Evolutionary conservation across 805 yeast genomes (phyloP), one percentile per base, ranked within the genome.

Genomic region (Groenewaldozyma tartarivorans): DNA sequence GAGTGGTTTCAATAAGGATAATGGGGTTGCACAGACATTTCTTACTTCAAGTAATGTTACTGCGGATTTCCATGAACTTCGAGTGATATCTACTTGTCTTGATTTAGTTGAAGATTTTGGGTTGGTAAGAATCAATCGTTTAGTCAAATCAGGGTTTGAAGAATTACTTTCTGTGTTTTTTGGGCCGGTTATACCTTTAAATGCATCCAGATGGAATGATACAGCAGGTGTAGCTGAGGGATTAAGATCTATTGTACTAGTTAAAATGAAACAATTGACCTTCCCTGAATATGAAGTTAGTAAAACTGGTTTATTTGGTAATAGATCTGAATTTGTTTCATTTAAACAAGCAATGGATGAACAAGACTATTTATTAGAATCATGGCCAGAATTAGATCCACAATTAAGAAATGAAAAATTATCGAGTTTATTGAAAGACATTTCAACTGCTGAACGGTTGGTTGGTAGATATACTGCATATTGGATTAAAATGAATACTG

Each of bases 401-500:
- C 13, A 7, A 9, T 9, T 13, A 9, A 24, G 29, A 24, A 13
- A 24, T 9, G 13, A 24, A 9, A 24, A 9, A 9, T 13, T 24
- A 24, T 9, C 7, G 29, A 24, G 11, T 24, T 24, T 7, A 9
- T 24, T 24, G 13, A 24, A 13, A 9, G 29, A 24, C 29, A 24
- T 24, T 24, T 24, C 29, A 9, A 9, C 29, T 24, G 29, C 29
- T 9, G 29, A 7, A 9, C 29, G 29, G 7, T n/a, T n/a, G n/a
- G 7, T 13, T 24, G 29, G 37, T 4, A 42, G 50, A 17, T 48
- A 40, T 13, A 31, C 52, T 5, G 50, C 58, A 2, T 49, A 47
- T 5, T 48, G 49, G 24, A 49, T 52, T 6, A 46, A 45, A 17
- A 55, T 53, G 3, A 47, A 56, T 4, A 50, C 49, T 1, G 26